Base-by-base conservation (phyloP, 768 basidiomycete genomes). In the Tricholoma furcatifolium region DNA sequence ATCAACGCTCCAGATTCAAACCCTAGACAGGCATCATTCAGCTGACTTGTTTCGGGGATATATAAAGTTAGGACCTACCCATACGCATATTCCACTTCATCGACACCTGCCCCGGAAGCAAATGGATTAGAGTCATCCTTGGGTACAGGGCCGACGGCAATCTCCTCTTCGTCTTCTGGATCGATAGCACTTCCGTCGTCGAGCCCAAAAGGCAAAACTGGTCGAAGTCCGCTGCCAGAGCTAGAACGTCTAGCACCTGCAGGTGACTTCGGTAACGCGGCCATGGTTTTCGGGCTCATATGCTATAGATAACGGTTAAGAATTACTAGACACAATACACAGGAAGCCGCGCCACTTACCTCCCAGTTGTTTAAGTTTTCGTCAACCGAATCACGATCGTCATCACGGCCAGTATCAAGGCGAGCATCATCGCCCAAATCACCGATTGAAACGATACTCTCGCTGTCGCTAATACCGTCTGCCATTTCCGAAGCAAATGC, bases 291-390 rank as follows among this genome's bases (percentile, higher is more conserved):
- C 3, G 93, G 93, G 58, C 95, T 96, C 88, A 98, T 90, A 64
- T 96, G 94, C 94, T 94, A 58, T 17, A 56, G 3, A 4, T 11
- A 36, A 24, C 43, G 46, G 18, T 55, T n/a, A 23, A 31, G 56
- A 53, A 35, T 32, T 35, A 48, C 40, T 36, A n/a, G n/a, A n/a
- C n/a, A 48, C 31, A 50, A 24, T 20, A 20, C 21, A 14, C 39
- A 43, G 50, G 51, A 49, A 39, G 15, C 47, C 42, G 41, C 1
- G 41, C 1, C 7, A 62, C 85, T 66, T 58, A 93, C 94, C 88
- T 95, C 95, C 95, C 95, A 98, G 60, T 94, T 92, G 63, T 95
- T 98, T 58, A 88, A 69, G 62, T 94, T 94, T 70, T 91, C 88
- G 65, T 93, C 86, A 21, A 79, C 70, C 15, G 74, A 72, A 55